phyloP scores from a whole-genome alignment of 78 protist species.

The Cavenderia fasciculata region DNA sequence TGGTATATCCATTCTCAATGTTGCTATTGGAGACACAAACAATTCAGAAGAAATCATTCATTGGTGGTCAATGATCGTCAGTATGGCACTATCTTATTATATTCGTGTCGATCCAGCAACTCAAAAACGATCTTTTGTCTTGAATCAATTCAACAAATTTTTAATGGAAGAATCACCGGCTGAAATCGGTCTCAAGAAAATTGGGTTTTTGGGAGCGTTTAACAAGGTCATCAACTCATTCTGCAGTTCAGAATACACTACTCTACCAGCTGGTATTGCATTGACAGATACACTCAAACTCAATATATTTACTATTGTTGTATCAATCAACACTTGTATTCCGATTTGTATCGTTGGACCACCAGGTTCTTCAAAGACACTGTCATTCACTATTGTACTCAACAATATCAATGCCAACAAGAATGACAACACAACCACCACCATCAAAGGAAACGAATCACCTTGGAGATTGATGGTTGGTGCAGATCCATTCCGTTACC shows the following conservation, averaged over 20 bases:
- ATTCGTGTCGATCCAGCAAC: too few species aligned
- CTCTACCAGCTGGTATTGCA: constrained; percentile 48
- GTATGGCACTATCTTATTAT: constrained; percentile 22
- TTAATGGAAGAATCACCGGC: neutral
- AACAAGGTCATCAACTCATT: neutral
- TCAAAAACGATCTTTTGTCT: too few species aligned
- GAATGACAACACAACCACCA: neutral
- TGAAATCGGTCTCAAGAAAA: too few species aligned
- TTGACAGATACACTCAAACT: constrained; percentile 33
- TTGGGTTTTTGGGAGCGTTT: neutral
- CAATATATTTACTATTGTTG: constrained; percentile 29
- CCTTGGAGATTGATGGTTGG: neutral
- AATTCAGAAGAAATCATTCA: neutral
- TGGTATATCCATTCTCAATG: neutral
- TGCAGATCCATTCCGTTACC: constrained; percentile 47
- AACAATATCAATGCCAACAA: constrained; percentile 35
- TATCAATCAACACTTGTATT: constrained; percentile 14
- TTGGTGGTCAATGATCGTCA: constrained; percentile 25
- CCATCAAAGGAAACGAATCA: neutral
- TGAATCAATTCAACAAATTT: neutral
- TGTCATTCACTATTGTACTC: constrained; percentile 27
- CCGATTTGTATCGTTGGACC: constrained; percentile 76
- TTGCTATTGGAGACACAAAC: neutral
- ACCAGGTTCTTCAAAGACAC: constrained; percentile 68
- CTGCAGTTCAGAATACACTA: neutral